A percentile compares a stretch with the other conserved stretches of the same genome.
These are phyloP conservation scores for Strobilomyces dryophilus DNA, from an alignment of 768 basidiomycete species.

Conservation along the genomic window DNA sequence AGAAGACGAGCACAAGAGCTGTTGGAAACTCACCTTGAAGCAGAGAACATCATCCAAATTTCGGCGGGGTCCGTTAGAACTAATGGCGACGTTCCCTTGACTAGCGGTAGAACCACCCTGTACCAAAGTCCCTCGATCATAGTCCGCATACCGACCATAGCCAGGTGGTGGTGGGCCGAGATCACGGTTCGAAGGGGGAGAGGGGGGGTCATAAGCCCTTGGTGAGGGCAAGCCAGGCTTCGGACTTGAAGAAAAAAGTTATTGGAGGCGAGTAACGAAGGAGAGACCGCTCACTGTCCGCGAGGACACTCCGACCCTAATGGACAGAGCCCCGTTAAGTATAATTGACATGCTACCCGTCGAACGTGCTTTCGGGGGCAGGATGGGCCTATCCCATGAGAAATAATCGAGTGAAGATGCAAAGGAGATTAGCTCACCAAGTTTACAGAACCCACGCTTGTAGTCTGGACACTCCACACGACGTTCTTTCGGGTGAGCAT, in stretches of 20 bases:
- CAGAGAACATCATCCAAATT: constrained; percentile 83
- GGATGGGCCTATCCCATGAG: constrained; percentile 55
- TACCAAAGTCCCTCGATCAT: constrained; percentile 46
- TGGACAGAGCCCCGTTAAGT: constrained; percentile 91
- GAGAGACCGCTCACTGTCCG: constrained; percentile 68
- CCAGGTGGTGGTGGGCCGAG: constrained; percentile 91
- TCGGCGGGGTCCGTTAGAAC: constrained; percentile 48
- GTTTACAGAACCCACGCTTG: constrained; percentile 90
- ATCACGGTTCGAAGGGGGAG: constrained; percentile 69
- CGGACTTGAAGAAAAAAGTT: constrained; percentile 46
- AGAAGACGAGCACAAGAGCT: constrained; percentile 1
- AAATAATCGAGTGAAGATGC: constrained; percentile 1
- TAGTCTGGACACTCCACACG: constrained; percentile 94
- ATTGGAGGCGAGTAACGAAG: constrained; percentile 6
- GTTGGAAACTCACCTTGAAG: constrained; percentile 62
- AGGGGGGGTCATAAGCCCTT: constrained; percentile 73
- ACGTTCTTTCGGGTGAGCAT: constrained; percentile 91
- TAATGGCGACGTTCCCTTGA: constrained; percentile 26
- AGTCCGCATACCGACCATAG: constrained; percentile 80
- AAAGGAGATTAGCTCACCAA: constrained; percentile 52
- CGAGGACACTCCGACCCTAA: constrained; percentile 81
- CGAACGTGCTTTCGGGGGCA: constrained; percentile 94
- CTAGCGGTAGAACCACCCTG: constrained; percentile 24
- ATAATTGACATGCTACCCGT: constrained; percentile 84
- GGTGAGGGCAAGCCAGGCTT: constrained; percentile 68